Evolutionary conservation across 1,284 basidiomycete genomes (phyloP).

Genomic region (Crucibulum cyathiforme): DNA sequence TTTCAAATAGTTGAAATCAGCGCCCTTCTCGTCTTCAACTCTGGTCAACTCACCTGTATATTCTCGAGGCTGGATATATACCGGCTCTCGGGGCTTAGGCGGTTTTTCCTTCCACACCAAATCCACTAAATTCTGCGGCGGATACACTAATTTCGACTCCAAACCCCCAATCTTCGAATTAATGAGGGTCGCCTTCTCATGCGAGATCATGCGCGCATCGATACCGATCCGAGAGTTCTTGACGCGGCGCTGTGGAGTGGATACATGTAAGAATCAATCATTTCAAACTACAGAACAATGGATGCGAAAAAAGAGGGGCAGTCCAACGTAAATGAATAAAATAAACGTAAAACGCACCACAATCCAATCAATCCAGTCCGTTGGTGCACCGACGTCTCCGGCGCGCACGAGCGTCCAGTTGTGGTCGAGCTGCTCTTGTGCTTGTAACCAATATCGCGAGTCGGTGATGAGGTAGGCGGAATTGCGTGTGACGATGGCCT

Average conservation of each 20-base stretch:
- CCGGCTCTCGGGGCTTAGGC: constrained; percentile 65
- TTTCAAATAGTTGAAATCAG: constrained; percentile 2
- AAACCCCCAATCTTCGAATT: constrained; percentile 59
- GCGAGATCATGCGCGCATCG: constrained; percentile 87
- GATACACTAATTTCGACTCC: constrained; percentile 69
- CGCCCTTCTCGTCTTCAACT: background rate
- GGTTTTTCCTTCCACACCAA: constrained; percentile 82
- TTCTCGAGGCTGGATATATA: constrained; percentile 78
- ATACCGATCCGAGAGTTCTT: constrained; percentile 76
- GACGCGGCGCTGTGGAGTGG: constrained; percentile 50
- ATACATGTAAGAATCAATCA: background rate
- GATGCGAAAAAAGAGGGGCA: background rate
- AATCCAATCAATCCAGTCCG: constrained; percentile 84
- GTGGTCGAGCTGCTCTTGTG: constrained; percentile 74
- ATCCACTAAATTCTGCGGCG: constrained; percentile 87
- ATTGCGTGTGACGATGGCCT: constrained; percentile 75
- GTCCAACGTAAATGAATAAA: constrained; percentile 7
- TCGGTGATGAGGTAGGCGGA: constrained; percentile 83
- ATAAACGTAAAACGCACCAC: constrained; percentile 47
- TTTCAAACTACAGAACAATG: no score
- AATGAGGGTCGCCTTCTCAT: constrained; percentile 70
- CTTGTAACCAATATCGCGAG: constrained; percentile 90
- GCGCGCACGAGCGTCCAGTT: constrained; percentile 82
- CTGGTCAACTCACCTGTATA: constrained; percentile 65
- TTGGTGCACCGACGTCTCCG: constrained; percentile 62